Base-by-base conservation (phyloP, 768 basidiomycete species). In the Boletus sensibilis region DNA sequence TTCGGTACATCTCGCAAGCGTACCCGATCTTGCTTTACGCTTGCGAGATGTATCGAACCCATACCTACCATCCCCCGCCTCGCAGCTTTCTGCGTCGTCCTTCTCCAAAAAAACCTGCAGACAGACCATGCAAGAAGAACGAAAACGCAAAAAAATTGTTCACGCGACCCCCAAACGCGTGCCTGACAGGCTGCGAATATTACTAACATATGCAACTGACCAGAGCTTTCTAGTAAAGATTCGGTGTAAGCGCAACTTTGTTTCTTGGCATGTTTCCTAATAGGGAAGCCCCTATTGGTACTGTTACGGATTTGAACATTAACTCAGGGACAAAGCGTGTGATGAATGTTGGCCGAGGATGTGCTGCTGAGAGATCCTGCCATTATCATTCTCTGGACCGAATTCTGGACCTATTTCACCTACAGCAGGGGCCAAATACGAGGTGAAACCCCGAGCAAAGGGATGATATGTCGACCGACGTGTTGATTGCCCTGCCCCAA, bases 241-340 rank as follows among this genome's bases (percentile, higher is more conserved):
- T 25, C 21, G 16, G 41, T 25, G 35, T 58, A 44, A 51, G 25
- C 41, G 23, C 42, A 58, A 45, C 57, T 18, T 52, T 44, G 20
- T 39, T 50, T 35, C 13, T 5, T 16, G n/a, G 16, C 20, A 11
- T 11, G 23, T 14, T 20, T 55, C 54, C 51, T 16, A 13, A 37
- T 10, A 1, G 5, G 52, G 52, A 54, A 21, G 35, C 20, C 16
- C 41, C 31, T 33, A 16, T n/a, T 31, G 3, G 31, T n/a, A 21
- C 11, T 37, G 37, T 9, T 38, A 29, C 25, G 18, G 21, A 21
- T 14, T 14, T 20, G 51, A 34, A 27, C 23, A 11, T 49, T 20
- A 14, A 20, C 14, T 50, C 27, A 50, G 48, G 48, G n/a, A 20
- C 18, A 27, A 29, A 25, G 12, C n/a, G 27, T 20, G 49, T 20